Evolutionary conservation across 148 eudicot genomes (phyloP).

Genomic region (Camellia sinensis): DNA sequence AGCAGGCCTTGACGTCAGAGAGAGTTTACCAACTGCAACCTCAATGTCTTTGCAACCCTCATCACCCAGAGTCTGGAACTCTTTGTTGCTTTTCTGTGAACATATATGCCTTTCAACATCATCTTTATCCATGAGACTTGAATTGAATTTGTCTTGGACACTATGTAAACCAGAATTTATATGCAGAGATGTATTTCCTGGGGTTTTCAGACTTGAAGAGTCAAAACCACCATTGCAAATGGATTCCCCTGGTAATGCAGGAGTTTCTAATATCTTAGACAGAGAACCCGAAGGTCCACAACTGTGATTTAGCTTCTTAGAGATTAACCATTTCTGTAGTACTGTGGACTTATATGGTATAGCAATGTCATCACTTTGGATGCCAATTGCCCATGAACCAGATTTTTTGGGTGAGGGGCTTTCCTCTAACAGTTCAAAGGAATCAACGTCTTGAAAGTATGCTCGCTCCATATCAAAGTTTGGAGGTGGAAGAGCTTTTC

Average conservation of each 20-base stretch:
- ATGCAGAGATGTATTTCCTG: slow-evolving; percentile 26
- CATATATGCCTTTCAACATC: slow-evolving; percentile 14
- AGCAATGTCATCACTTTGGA: slow-evolving; percentile 32
- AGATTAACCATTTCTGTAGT: slow-evolving; percentile 72
- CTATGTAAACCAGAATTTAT: slow-evolving; percentile 18
- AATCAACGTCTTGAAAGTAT: slow-evolving; percentile 86
- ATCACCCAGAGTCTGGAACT: slow-evolving; percentile 25
- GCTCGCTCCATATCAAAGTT: slow-evolving; percentile 80
- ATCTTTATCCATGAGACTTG: slow-evolving; percentile 15
- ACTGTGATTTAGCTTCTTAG: slow-evolving; percentile 43
- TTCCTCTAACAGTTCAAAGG: slow-evolving; percentile 82
- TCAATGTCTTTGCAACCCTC: slow-evolving; percentile 55
- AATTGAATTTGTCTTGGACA: slow-evolving; percentile 4
- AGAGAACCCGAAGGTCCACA: slow-evolving; percentile 49
- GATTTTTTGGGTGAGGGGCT: slow-evolving; percentile 89
- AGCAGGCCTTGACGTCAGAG: slow-evolving; percentile 48
- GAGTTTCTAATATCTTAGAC: slow-evolving; percentile 73
- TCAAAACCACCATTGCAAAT: slow-evolving; percentile 25
- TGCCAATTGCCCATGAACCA: slow-evolving; percentile 62
- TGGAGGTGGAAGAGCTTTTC: slow-evolving; percentile 48
- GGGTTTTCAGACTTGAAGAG: slow-evolving; percentile 24
- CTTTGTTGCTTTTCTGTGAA: slow-evolving; percentile 26
- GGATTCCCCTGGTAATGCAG: slow-evolving; percentile 40
- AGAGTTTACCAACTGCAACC: slow-evolving; percentile 59
- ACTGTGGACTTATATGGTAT: slow-evolving; percentile 62